Conservation (phyloP, 352 stramenopile genomes). For the Pythium dissotocum region DNA sequence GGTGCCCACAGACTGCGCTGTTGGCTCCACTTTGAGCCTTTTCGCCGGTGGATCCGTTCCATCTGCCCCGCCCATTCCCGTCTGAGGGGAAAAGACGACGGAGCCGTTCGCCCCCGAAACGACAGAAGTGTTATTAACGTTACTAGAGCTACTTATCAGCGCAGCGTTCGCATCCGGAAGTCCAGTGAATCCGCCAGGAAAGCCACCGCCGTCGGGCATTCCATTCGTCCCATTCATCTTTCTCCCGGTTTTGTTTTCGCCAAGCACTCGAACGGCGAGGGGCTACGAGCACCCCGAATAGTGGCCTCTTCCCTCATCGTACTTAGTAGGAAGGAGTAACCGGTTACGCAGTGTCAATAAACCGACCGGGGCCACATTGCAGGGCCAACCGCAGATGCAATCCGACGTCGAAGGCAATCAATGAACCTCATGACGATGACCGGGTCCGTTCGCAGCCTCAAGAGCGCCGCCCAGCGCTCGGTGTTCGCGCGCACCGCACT, state of each 20-base stretch:
- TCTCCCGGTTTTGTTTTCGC: not conserved
- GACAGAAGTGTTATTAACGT: constrained; percentile 23
- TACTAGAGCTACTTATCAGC: constrained; percentile 24
- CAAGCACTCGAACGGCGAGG: constrained; percentile 2
- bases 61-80: not conserved
- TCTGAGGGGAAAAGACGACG: not conserved
- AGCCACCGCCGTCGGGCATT: constrained; percentile 1
- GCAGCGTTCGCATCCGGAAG: not conserved
- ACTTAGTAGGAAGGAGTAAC: not conserved
- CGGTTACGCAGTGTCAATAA: not conserved
- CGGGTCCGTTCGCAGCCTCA: not conserved
- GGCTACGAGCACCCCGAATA: not conserved
- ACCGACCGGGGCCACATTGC: not conserved
- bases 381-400: not conserved
- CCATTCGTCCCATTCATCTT: constrained; percentile 12
- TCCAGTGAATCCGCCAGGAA: constrained; percentile 17
- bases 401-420: constrained; percentile 1
- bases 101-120: not conserved
- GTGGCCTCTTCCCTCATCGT: not conserved
- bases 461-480: not conserved
- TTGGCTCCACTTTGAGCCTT: constrained; percentile 34
- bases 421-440: not conserved
- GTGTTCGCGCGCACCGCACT: not conserved
- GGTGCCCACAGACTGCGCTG: not conserved
- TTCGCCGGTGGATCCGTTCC: constrained; percentile 28